Conservation (phyloP, 768 basidiomycete genomes). For the Gelatoporia subvermispora region DNA sequence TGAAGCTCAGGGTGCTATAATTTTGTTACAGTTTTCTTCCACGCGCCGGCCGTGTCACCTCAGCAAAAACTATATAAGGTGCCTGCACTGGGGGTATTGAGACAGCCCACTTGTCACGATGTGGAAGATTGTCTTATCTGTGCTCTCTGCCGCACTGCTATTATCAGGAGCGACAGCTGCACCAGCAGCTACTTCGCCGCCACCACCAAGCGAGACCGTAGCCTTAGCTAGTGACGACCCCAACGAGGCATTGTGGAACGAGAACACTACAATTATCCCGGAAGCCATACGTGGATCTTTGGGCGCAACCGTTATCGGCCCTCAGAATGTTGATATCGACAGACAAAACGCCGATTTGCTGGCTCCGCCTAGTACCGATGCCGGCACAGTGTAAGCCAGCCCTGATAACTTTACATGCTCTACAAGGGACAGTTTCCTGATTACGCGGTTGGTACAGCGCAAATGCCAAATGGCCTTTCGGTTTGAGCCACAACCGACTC, state of each 20-base stretch:
- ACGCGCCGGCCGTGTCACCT: too few relatives aligned
- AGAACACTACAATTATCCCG: constrained; percentile 21
- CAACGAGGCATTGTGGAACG: constrained; percentile 17
- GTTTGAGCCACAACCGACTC: constrained; percentile 55
- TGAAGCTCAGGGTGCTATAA: too few relatives aligned
- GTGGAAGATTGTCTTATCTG: constrained; percentile 4
- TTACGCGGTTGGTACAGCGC: constrained; percentile 14
- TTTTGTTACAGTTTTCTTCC: too few relatives aligned
- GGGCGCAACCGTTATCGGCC: constrained; percentile 48
- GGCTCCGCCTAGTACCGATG: constrained; percentile 59
- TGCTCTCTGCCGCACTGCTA: constrained; percentile 2
- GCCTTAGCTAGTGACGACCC: constrained; percentile 23
- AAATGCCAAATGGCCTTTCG: constrained; percentile 62
- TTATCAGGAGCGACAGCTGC: constrained; percentile 3
- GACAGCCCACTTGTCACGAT: background rate
- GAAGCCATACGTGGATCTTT: constrained; percentile 40
- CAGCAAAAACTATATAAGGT: too few relatives aligned
- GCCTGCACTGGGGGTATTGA: too few relatives aligned
- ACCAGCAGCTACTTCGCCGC: constrained; percentile 1
- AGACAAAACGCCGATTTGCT: constrained; percentile 51
- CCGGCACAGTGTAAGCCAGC: constrained; percentile 40
- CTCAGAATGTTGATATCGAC: constrained; percentile 49
- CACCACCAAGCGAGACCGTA: constrained; percentile 13
- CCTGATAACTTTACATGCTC: too few relatives aligned
- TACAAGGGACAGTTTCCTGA: background rate